Percentiles rank a stretch among this genome's conserved stretches.
Evolutionary conservation across 176 grass and related monocot species (phyloP).

Genomic region (Neostapfia colusana): DNA sequence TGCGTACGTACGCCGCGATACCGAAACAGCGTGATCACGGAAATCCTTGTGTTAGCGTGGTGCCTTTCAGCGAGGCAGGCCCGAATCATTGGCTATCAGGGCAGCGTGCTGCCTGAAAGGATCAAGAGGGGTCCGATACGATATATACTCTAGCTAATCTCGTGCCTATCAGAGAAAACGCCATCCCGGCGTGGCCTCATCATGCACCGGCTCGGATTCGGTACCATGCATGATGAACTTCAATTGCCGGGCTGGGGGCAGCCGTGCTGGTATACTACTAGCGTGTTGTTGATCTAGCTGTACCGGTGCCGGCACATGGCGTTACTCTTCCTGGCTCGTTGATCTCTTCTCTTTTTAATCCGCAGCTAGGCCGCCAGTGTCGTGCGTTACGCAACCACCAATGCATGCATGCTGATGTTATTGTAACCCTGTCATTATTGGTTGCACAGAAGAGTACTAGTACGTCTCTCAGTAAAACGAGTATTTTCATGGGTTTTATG

Average conservation of each 20-base stretch:
- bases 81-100: constrained; percentile 6
- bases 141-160: no score
- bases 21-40: neutral
- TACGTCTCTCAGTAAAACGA: no score
- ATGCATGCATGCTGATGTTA: neutral
- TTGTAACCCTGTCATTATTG: no score
- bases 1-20: neutral
- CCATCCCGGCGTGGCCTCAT: neutral
- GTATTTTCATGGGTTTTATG: no score
- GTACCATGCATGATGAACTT: neutral
- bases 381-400: neutral
- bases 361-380: neutral
- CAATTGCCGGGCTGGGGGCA: neutral
- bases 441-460: neutral
- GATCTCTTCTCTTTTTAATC: neutral
- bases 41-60: constrained; percentile 1
- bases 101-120: constrained; percentile 5
- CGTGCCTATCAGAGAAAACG: neutral
- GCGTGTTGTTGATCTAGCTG: neutral
- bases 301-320: neutral
- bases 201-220: neutral
- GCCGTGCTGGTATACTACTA: constrained; percentile 9
- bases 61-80: neutral
- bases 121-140: neutral
- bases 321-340: neutral